These are phyloP conservation scores for Hawksworthiomyces lignivorus DNA, from an alignment of 2,329 filamentous ascomycete genomes.

Conservation along the genomic window DNA sequence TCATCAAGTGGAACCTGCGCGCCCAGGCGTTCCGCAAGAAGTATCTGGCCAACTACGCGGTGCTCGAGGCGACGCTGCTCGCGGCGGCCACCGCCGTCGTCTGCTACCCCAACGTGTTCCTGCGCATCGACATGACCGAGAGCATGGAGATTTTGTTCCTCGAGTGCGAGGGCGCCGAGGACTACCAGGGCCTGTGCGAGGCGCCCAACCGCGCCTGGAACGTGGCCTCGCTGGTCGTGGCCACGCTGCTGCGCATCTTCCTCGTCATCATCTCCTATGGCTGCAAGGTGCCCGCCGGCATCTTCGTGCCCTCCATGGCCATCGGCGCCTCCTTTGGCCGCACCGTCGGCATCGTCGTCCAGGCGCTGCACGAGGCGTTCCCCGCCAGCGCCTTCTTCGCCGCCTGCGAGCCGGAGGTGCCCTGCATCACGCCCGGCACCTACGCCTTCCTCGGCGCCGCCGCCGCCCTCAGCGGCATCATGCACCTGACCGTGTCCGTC, in stretches of 20 bases:
- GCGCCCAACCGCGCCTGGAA: conserved; percentile 66
- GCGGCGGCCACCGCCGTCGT: conserved; percentile 79
- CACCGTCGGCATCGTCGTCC: conserved; percentile 89
- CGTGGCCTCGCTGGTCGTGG: conserved; percentile 67
- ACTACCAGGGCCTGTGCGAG: conserved; percentile 87
- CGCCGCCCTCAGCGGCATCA: conserved; percentile 87
- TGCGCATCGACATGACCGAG: conserved; percentile 97
- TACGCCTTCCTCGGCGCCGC: conserved; percentile 93
- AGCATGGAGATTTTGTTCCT: conserved; percentile 97
- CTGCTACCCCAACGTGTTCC: conserved; percentile 94
- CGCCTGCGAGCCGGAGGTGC: conserved; percentile 80
- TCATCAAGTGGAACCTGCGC: conserved; percentile 95
- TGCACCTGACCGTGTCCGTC: conserved; percentile 95
- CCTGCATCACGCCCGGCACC: conserved; percentile 94
- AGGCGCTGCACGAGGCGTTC: conserved; percentile 77
- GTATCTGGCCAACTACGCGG: conserved; percentile 74
- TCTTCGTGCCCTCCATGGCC: conserved; percentile 98
- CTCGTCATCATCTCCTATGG: conserved; percentile 95
- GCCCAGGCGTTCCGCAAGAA: conserved; percentile 91
- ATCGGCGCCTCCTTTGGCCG: conserved; percentile 91
- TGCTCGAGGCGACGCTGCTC: conserved; percentile 78
- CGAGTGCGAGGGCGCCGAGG: conserved; percentile 82
- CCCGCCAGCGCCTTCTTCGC: conserved; percentile 80
- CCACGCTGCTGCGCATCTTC: conserved; percentile 72
- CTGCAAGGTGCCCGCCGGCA: conserved; percentile 94